Percentiles rank a stretch among this genome's conserved stretches.
These are phyloP conservation scores for Penicillium sp. DNA, from an alignment of 2,329 filamentous ascomycete genomes.

Conservation along the genomic window DNA sequence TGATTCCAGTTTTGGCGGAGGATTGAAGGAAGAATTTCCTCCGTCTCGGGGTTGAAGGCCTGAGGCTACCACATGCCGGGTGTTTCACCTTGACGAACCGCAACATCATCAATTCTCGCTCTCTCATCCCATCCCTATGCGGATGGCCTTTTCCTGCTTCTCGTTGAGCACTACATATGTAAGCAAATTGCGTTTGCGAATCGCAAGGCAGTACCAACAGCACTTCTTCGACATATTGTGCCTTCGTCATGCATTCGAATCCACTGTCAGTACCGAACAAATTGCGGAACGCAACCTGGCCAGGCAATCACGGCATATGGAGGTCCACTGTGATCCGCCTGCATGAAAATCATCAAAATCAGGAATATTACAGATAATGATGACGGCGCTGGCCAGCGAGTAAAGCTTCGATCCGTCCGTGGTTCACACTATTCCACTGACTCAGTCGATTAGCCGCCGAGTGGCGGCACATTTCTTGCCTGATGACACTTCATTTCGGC, in stretches of 20 bases:
- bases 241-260: background rate
- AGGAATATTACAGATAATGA: constrained; percentile 2
- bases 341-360: background rate
- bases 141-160: background rate
- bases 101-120: background rate
- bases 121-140: background rate
- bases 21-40: background rate
- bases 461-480: background rate
- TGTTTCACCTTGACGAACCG: constrained; percentile 1
- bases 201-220: constrained; percentile 3
- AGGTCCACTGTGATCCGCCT: background rate
- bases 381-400: background rate
- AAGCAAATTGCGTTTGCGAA: background rate
- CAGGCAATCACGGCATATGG: background rate
- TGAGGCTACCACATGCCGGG: constrained; percentile 5
- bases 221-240: background rate
- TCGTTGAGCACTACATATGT: background rate
- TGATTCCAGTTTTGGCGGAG: background rate
- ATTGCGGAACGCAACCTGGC: background rate
- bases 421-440: background rate
- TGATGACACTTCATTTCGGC: background rate
- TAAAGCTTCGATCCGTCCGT: background rate
- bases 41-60: background rate
- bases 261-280: background rate
- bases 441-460: background rate